Base-by-base conservation (phyloP, 805 yeast species). In the Candida ulmi region DNA sequence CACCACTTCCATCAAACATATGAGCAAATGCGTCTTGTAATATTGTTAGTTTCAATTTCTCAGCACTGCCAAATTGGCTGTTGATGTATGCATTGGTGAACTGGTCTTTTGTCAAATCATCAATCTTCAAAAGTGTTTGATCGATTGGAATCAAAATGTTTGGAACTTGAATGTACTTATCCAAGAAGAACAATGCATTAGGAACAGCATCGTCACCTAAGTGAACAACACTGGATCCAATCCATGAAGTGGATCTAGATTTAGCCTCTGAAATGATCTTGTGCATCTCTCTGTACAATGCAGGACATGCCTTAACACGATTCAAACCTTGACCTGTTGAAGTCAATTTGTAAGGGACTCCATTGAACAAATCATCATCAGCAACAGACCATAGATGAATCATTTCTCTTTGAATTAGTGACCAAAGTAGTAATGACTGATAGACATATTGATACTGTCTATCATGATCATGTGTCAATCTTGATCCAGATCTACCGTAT, bases 131-230 rank as follows among this genome's bases (percentile, higher is more conserved):
- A 26, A 85, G 55, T 30, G 76, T 74, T 26, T 70, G 69, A 52
- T 81, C 83, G 35, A 84, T 76, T 3, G 95, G 95, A 32, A 78
- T 83, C 49, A 84, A 61, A 28, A 84, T 83, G 37, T 80, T 72
- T 24, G 93, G 93, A 3, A 85, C 86, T 58, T 84, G 95, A 24
- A 81, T 73, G 55, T 84, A 84, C 56, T 85, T 84, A 59, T 84
- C 93, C 38, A 84, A 61, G 65, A 84, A 84, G 55, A 83, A 83
- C 43, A 85, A 57, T 0, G 91, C 88, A 57, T 84, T 84, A 3
- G 95, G 95, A 5, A 84, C 95, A 2, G 90, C 84, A 50, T 80
- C 83, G 58, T 84, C 95, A 30, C 93, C 95, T 15, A 85, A 54
- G 59, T 84, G 95, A 18, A 84, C 83, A 17, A 82, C 91, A 13